Base-by-base conservation (phyloP, 352 stramenopile species). In the Phytophthora niederhauseri region DNA sequence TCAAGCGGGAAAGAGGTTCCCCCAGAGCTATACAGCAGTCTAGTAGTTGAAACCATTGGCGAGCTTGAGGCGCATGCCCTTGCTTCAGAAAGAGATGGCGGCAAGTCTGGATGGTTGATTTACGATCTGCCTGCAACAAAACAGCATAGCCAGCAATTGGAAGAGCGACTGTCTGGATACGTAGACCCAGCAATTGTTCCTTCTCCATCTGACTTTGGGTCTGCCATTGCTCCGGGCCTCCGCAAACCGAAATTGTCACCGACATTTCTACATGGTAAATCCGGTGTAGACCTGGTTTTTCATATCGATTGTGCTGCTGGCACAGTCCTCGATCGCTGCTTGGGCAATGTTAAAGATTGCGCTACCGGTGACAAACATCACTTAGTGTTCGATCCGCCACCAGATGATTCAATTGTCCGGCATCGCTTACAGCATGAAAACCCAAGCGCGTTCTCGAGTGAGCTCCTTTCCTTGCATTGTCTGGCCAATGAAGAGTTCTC, bases 241-340 rank as follows among this genome's bases (percentile, higher is more conserved):
- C 58, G 46, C 2, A 84, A 80, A 36, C 74, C 81, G 6, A 38
- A 11, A 1, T 54, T 90, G 1, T 77, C 85, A 4, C 51, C 68
- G 30, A 79, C 57, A 7, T 89, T 87, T 66, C 67, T 93, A 4
- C 65, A 87, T 28, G 83, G 79, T 36, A 92, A 89, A 57, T 92
- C 88, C 6, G 85, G 88, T 1, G 53, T 94, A 6, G 86, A 94
- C 61, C 54, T 93, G 9, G 88, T 89, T 26, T 93, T 95, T 38
- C 78, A 88, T 54, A 71, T 94, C 15, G 61, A 83, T 17, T 84
- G 78, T 57, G 57, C 72, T 19, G 67, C 66, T 19, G 66, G 61
- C 2, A 66, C 64, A 4, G 61, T 80, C 14, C 60, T 92, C 3
- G 78, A 93, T 41, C 78, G 86, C 12, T 92, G 86, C 52, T 68